Evolutionary conservation across 345 rosid species (phyloP).

Genomic region (Barbarea vulgaris): DNA sequence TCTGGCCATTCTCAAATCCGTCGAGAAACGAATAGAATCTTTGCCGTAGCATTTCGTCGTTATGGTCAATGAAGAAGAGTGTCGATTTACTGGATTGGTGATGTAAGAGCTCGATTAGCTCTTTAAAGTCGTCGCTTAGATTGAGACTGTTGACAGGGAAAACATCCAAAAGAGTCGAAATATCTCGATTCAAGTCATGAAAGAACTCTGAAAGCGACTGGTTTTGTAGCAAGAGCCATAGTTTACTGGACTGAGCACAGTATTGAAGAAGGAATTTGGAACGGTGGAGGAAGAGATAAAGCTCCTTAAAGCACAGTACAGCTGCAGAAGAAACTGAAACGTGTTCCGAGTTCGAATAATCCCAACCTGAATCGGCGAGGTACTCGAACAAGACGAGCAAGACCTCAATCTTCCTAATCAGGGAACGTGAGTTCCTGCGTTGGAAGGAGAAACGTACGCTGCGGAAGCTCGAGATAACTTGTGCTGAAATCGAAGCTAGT

Average conservation of each 20-base stretch:
- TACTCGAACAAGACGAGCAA: conserved; percentile 57
- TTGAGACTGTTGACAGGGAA: conserved; percentile 53
- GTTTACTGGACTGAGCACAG: conserved; percentile 67
- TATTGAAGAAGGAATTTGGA: conserved; percentile 74
- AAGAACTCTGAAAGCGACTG: conserved; percentile 72
- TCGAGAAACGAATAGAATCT: conserved; percentile 57
- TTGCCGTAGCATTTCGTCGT: conserved; percentile 65
- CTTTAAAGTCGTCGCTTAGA: conserved; percentile 68
- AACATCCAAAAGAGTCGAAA: conserved; percentile 79
- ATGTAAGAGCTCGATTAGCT: conserved; percentile 68
- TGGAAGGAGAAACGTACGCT: conserved; percentile 54
- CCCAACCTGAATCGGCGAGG: conserved; percentile 49
- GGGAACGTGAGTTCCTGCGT: conserved; percentile 67
- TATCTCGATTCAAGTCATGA: conserved; percentile 74
- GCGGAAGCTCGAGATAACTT: conserved; percentile 51
- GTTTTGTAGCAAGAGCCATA: conserved; percentile 84
- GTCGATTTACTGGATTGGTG: conserved; percentile 54
- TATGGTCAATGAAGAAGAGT: conserved; percentile 55
- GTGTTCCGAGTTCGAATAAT: conserved; percentile 12
- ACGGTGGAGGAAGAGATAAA: conserved; percentile 66
- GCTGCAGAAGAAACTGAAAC: conserved; percentile 31
- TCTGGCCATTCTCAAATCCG: conserved; percentile 59
- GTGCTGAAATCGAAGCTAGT: conserved; percentile 56
- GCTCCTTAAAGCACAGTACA: conserved; percentile 69
- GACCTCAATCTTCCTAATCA: conserved; percentile 62